These are phyloP conservation scores for Alternaria dauci DNA, from an alignment of 2,329 filamentous ascomycete species.

Conservation along the genomic window DNA sequence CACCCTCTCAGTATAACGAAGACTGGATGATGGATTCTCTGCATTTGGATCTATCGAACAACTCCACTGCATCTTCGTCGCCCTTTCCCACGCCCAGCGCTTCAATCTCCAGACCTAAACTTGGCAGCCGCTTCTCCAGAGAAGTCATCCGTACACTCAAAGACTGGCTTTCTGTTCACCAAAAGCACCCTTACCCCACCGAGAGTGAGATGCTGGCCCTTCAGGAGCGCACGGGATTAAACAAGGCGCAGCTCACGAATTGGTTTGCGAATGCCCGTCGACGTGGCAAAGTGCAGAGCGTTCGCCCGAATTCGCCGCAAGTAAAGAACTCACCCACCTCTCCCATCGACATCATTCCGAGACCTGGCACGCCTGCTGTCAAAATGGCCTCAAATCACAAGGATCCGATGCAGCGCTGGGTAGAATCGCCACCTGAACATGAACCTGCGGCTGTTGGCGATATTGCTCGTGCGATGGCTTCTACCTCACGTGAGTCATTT, in stretches of 20 bases:
- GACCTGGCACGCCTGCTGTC: constrained; percentile 35
- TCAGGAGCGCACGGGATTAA: constrained; percentile 33
- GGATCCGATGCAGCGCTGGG: constrained; percentile 40
- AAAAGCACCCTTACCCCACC: constrained; percentile 33
- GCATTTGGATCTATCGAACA: constrained; percentile 14
- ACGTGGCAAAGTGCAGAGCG: constrained; percentile 29
- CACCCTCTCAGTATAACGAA: constrained; percentile 4
- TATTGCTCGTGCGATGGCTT: constrained; percentile 39
- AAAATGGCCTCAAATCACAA: constrained; percentile 13
- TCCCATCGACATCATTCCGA: constrained; percentile 34
- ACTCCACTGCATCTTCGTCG: constrained; percentile 24
- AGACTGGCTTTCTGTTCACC: constrained; percentile 35
- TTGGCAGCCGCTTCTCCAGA: constrained; percentile 35
- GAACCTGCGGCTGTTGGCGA: constrained; percentile 34
- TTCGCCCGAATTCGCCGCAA: constrained; percentile 18
- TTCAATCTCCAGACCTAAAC: constrained; percentile 21
- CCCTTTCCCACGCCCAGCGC: constrained; percentile 16
- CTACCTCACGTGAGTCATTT: constrained; percentile 11
- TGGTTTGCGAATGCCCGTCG: constrained; percentile 44
- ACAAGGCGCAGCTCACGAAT: constrained; percentile 36
- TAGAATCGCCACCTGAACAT: constrained; percentile 39
- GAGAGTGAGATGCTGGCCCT: constrained; percentile 31
- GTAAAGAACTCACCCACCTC: constrained; percentile 8
- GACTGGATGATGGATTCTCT: constrained; percentile 9
- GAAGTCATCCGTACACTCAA: constrained; percentile 35